Conservation (phyloP, 2,329 filamentous ascomycete genomes). For the Aspergillus caelatus region DNA sequence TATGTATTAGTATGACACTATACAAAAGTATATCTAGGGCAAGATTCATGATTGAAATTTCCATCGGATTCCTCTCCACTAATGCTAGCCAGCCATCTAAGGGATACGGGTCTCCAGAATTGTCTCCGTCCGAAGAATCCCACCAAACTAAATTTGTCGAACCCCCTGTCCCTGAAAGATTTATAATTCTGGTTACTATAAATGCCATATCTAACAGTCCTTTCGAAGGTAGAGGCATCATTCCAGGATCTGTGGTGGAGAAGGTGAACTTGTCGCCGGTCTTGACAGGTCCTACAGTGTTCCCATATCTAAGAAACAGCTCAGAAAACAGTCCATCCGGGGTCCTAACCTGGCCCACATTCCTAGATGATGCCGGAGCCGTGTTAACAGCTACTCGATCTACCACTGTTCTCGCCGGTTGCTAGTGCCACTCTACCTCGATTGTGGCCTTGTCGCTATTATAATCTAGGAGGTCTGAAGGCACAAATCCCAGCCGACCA, state of each 20-base stretch:
- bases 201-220: background rate
- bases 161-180: background rate
- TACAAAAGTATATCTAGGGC: no score
- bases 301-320: background rate
- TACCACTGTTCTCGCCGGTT: background rate
- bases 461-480: background rate
- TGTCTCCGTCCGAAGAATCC: no score
- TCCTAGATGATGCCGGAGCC: background rate
- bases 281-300: background rate
- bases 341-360: background rate
- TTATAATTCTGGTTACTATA: background rate
- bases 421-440: background rate
- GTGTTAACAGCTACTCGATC: background rate
- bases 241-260: background rate
- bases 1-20: background rate
- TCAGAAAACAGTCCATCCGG: background rate
- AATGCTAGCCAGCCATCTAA: no score
- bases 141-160: no score
- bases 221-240: background rate
- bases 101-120: no score
- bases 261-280: background rate
- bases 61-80: no score
- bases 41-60: no score
- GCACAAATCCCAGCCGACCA: background rate
- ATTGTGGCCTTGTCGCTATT: background rate